phyloP scores from a whole-genome alignment of 768 basidiomycete species.

The Rhodotorula taiwanensis region DNA sequence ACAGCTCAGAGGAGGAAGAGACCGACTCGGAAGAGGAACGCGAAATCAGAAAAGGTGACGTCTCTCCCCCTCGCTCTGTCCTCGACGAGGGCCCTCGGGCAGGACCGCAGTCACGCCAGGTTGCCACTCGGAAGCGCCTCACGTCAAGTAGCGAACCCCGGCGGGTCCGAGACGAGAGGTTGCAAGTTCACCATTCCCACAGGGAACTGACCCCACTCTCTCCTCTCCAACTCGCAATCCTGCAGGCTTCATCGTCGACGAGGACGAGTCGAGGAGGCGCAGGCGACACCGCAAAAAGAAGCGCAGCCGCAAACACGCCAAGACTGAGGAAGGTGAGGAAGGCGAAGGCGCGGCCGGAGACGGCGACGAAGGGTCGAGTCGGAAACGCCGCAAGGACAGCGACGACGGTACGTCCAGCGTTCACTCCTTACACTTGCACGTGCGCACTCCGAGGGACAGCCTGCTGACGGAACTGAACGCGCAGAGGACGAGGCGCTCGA shows the following conservation, averaged over 20 bases:
- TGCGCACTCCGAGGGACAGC: too few relatives aligned
- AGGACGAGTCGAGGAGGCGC: constrained; percentile 18
- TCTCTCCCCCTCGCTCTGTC: not conserved
- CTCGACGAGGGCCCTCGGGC: too few relatives aligned
- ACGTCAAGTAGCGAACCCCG: too few relatives aligned
- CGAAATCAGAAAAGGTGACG: constrained; percentile 24
- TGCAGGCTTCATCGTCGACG: constrained; percentile 37
- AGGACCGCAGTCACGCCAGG: too few relatives aligned
- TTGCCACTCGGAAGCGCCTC: too few relatives aligned
- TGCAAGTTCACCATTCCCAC: too few relatives aligned
- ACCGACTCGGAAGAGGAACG: constrained; percentile 35
- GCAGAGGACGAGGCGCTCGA: constrained; percentile 52
- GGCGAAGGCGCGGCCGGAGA: not conserved
- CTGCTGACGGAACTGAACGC: not conserved
- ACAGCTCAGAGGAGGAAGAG: constrained; percentile 30
- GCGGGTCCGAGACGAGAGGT: too few relatives aligned
- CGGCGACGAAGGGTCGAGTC: constrained; percentile 9
- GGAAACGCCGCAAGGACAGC: constrained; percentile 16
- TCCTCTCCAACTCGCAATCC: not conserved
- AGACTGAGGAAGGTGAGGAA: too few relatives aligned
- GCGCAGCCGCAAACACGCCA: not conserved
- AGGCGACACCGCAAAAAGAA: constrained; percentile 10
- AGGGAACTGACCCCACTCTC: too few relatives aligned
- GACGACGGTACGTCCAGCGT: constrained; percentile 20
- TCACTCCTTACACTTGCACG: not conserved